phyloP scores from a whole-genome alignment of 1,284 basidiomycete genomes.

The Marasmius tenuissimus region DNA sequence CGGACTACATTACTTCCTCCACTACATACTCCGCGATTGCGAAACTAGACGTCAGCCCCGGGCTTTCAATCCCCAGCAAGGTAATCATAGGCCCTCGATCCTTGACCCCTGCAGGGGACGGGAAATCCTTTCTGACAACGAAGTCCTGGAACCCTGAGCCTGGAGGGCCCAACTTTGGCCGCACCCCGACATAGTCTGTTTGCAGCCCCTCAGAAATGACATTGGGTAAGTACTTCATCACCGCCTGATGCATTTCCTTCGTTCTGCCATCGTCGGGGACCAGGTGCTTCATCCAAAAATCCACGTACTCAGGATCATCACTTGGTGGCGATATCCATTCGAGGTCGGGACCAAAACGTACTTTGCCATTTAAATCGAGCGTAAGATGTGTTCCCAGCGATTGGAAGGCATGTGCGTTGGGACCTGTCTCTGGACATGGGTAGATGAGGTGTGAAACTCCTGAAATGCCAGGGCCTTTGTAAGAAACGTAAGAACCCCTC shows the following conservation, averaged over 20 bases:
- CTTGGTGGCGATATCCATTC: slow-evolving; percentile 74
- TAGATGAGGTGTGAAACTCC: slow-evolving; percentile 82
- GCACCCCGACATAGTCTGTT: slow-evolving; percentile 90
- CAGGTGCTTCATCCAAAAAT: slow-evolving; percentile 79
- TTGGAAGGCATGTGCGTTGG: slow-evolving; percentile 62
- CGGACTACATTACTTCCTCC: slow-evolving; percentile 48
- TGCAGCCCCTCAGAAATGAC: slow-evolving; percentile 66
- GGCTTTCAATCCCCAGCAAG: slow-evolving; percentile 77
- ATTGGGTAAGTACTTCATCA: slow-evolving; percentile 74
- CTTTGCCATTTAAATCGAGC: slow-evolving; percentile 83
- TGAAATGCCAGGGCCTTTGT: slow-evolving; percentile 73
- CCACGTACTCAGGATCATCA: slow-evolving; percentile 48
- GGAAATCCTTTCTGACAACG: slow-evolving; percentile 57
- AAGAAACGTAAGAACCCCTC: slow-evolving; percentile 85
- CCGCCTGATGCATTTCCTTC: slow-evolving; percentile 64
- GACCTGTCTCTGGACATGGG: slow-evolving; percentile 75
- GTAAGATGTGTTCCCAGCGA: slow-evolving; percentile 91
- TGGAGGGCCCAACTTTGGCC: slow-evolving; percentile 85
- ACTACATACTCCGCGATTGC: slow-evolving; percentile 75
- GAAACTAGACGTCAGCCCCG: slow-evolving; percentile 72
- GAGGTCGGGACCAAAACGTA: slow-evolving; percentile 93
- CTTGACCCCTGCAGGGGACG: slow-evolving; percentile 27
- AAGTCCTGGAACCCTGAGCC: slow-evolving; percentile 86
- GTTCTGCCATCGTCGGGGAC: slow-evolving; percentile 67
- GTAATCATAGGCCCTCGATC: slow-evolving; percentile 62